Evolutionary conservation across 257 asterid species (phyloP).

Genomic region (Fraxinus excelsior): DNA sequence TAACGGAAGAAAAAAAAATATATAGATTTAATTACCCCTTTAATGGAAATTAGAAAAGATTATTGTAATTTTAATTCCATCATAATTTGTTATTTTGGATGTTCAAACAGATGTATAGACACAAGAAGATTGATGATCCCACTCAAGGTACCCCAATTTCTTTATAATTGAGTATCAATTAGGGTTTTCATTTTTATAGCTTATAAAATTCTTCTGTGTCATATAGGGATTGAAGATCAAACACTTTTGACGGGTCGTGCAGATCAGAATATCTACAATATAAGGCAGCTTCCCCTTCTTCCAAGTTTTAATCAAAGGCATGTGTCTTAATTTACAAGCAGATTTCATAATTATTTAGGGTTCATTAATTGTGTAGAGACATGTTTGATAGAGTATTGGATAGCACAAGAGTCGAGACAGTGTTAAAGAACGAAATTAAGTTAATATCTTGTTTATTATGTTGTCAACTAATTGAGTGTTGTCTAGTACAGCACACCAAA

Average conservation of each 20-base stretch:
- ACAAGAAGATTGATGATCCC: conserved; percentile 36
- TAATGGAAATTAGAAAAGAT: not conserved
- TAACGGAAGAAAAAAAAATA: not conserved
- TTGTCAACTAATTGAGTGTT: no score
- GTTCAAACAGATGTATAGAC: conserved; percentile 41
- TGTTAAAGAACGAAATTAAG: not conserved
- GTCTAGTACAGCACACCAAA: not conserved
- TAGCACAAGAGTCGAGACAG: not conserved
- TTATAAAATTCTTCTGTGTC: not conserved
- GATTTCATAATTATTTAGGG: not conserved
- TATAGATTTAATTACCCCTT: not conserved
- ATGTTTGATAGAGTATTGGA: not conserved
- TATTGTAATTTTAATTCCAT: not conserved
- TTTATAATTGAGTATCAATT: not conserved
- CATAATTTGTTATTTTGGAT: not conserved
- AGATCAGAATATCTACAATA: conserved; percentile 33
- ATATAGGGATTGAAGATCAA: conserved; percentile 23
- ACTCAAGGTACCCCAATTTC: conserved; percentile 25
- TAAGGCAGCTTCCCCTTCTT: conserved; percentile 30
- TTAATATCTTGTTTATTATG: not conserved
- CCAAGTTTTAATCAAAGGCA: conserved; percentile 53
- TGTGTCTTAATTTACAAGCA: conserved; percentile 25
- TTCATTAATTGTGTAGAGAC: not conserved
- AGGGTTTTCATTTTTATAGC: conserved; percentile 15
- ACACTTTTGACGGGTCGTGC: conserved; percentile 26